A percentile compares a stretch with the other conserved stretches of the same genome.
Evolutionary conservation across 2,329 filamentous ascomycete species (phyloP).

Genomic region (Rhytidhysteron rufulum): DNA sequence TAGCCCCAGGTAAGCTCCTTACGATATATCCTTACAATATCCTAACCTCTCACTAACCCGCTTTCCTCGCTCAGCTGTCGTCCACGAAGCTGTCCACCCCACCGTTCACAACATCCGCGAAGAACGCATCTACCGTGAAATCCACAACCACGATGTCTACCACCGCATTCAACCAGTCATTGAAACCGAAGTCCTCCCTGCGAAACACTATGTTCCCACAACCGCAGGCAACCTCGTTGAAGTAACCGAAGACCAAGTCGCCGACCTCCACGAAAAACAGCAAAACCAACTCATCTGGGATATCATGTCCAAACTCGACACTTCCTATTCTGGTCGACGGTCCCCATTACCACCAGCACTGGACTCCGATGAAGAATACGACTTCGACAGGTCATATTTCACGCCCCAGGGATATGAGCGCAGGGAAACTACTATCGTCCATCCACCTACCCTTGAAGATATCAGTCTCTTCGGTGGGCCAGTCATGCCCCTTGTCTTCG

Average conservation of each 20-base stretch:
- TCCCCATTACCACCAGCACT: constrained; percentile 34
- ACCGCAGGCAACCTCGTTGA: constrained; percentile 37
- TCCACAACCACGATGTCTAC: constrained; percentile 52
- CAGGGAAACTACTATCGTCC: constrained; percentile 44
- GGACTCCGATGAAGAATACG: constrained; percentile 34
- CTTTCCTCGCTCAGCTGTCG: constrained; percentile 40
- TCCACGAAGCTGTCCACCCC: constrained; percentile 46
- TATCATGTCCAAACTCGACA: constrained; percentile 10
- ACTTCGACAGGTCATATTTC: constrained; percentile 33
- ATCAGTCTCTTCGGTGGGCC: constrained; percentile 22
- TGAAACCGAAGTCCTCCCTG: constrained; percentile 51
- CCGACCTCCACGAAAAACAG: constrained; percentile 25
- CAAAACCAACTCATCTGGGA: constrained; percentile 26
- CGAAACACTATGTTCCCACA: constrained; percentile 48
- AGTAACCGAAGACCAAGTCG: constrained; percentile 42
- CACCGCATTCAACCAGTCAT: constrained; percentile 52
- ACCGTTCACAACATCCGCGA: constrained; percentile 45
- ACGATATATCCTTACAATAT: neutral
- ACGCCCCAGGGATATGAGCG: constrained; percentile 39
- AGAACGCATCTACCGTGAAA: constrained; percentile 49
- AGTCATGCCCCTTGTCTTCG: constrained; percentile 26
- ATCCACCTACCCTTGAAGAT: constrained; percentile 41
- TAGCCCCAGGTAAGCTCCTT: constrained; percentile 40
- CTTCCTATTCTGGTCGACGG: constrained; percentile 19
- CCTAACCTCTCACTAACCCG: constrained; percentile 10